Conservation (phyloP, 192 early-diverging fungal genomes). For the Coemansia javaensis region DNA sequence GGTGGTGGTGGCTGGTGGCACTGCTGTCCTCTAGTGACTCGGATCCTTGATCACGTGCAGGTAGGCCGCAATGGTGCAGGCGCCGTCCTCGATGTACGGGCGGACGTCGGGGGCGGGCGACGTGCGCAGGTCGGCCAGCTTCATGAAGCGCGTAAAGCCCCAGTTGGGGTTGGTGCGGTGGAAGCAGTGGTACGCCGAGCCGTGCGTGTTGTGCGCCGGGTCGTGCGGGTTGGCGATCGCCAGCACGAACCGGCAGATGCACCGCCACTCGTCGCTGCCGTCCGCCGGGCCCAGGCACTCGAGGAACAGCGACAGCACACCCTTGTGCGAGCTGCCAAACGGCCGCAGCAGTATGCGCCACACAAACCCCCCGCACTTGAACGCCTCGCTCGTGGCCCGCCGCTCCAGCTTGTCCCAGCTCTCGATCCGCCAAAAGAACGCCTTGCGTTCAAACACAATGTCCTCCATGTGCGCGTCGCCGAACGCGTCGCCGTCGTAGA, state of each 20-base stretch:
- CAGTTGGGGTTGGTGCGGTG: slow-evolving; percentile 82
- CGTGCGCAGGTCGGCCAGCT: slow-evolving; percentile 53
- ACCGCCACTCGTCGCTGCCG: slow-evolving; percentile 63
- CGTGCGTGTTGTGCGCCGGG: slow-evolving; percentile 59
- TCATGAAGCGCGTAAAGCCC: slow-evolving; percentile 88
- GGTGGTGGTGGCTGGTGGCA: neutral
- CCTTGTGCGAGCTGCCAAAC: slow-evolving; percentile 72
- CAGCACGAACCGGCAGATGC: slow-evolving; percentile 83
- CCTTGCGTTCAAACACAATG: slow-evolving; percentile 41
- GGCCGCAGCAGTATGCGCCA: slow-evolving; percentile 90
- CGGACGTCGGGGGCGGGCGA: slow-evolving; percentile 42
- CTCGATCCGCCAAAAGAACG: slow-evolving; percentile 46
- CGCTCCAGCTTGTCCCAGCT: slow-evolving; percentile 48
- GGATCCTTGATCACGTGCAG: slow-evolving; percentile 79
- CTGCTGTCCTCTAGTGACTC: slow-evolving; percentile 22
- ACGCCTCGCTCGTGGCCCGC: slow-evolving; percentile 43
- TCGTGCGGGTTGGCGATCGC: slow-evolving; percentile 74
- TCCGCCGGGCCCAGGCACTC: slow-evolving; percentile 76
- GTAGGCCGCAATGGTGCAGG: slow-evolving; percentile 64
- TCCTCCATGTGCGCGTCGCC: slow-evolving; percentile 47
- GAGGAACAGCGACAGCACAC: slow-evolving; percentile 80
- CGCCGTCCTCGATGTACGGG: slow-evolving; percentile 70
- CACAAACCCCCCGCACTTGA: slow-evolving; percentile 42
- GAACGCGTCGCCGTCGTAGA: slow-evolving; percentile 40
- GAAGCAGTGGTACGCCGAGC: slow-evolving; percentile 82